Conservation (phyloP, 148 eudicot genomes). For the Chenopodium album region DNA sequence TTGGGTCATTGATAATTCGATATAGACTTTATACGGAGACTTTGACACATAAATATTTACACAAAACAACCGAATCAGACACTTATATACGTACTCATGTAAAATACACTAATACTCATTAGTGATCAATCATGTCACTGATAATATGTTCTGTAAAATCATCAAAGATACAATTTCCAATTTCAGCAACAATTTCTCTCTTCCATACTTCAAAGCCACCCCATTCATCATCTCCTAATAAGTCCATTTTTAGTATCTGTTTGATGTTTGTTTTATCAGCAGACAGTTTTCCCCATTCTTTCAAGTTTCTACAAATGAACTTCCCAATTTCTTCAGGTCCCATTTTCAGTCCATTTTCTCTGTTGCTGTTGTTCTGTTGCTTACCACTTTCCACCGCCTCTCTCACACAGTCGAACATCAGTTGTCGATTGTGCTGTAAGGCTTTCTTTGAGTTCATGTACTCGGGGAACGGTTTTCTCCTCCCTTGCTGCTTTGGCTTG, state of each 20-base stretch:
- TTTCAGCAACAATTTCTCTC: constrained; percentile 33
- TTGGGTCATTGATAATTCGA: no score
- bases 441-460: constrained; percentile 38
- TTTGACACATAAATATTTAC: neutral
- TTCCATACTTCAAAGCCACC: constrained; percentile 19
- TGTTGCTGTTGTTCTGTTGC: constrained; percentile 14
- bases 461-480: constrained; percentile 23
- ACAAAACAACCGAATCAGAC: neutral
- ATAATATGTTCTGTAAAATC: constrained; percentile 45
- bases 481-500: neutral
- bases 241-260: constrained; percentile 32
- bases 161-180: constrained; percentile 53
- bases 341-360: constrained; percentile 25
- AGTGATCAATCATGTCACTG: constrained; percentile 20
- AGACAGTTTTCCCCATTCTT: constrained; percentile 43
- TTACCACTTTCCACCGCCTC: constrained; percentile 42
- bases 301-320: constrained; percentile 40
- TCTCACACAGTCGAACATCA: constrained; percentile 61
- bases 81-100: neutral
- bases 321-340: constrained; percentile 51
- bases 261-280: constrained; percentile 31
- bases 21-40: neutral
- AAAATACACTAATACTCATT: neutral
- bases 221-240: constrained; percentile 38
- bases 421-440: constrained; percentile 44